Conservation (phyloP, 192 early-diverging fungal species). For the Podila clonocystis region DNA sequence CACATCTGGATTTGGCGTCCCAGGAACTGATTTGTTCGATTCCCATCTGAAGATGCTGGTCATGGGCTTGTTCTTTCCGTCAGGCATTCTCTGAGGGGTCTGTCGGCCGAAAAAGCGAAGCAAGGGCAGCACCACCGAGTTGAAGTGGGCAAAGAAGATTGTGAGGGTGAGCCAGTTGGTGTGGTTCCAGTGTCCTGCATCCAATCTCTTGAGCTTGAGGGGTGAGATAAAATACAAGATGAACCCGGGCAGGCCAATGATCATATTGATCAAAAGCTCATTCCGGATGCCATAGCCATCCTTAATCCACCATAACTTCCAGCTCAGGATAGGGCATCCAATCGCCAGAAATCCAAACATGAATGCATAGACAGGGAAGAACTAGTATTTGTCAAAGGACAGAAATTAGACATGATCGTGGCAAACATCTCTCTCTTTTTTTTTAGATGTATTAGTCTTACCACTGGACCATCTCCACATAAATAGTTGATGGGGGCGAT, state of each 20-base stretch:
- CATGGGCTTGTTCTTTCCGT: constrained; percentile 1
- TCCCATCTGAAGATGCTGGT: constrained; percentile 41
- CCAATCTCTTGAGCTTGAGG: constrained; percentile 27
- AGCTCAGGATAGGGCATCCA: constrained; percentile 29
- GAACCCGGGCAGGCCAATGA: constrained; percentile 39
- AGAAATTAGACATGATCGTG: background rate
- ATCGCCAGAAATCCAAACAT: constrained; percentile 36
- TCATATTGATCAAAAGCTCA: constrained; percentile 40
- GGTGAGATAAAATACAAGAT: constrained; percentile 44
- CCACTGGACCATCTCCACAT: constrained; percentile 42
- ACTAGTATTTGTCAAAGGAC: constrained; percentile 11
- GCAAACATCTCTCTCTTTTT: background rate
- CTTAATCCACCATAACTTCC: constrained; percentile 48
- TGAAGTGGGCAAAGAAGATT: constrained; percentile 37
- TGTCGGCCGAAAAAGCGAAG: constrained; percentile 35
- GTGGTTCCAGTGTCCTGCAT: constrained; percentile 42
- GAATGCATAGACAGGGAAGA: constrained; percentile 37
- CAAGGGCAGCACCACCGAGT: constrained; percentile 34
- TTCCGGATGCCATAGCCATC: constrained; percentile 50
- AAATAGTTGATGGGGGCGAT: constrained; percentile 32
- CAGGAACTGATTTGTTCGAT: constrained; percentile 11
- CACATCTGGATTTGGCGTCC: constrained; percentile 4
- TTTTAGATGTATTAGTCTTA: background rate
- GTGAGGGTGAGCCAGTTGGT: constrained; percentile 42
- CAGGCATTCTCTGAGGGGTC: constrained; percentile 16